Evolutionary conservation across 441 rosid genomes (phyloP).

Genomic region (Pelargonium exstipulatum): DNA sequence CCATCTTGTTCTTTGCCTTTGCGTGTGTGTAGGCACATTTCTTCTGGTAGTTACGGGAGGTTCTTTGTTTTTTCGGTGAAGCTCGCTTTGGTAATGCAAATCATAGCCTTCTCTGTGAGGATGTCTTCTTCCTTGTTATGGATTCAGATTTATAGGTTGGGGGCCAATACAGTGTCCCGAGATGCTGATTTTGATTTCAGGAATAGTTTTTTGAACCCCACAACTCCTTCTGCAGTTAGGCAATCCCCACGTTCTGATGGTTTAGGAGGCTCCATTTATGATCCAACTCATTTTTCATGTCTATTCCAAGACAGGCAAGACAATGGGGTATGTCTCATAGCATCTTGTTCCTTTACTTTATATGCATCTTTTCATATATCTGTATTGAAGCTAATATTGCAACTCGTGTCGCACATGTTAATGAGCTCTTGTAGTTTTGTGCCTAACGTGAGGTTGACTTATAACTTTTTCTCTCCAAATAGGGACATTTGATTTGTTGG

Average conservation of each 20-base stretch:
- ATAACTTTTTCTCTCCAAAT: neutral
- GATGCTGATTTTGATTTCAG: slow-evolving; percentile 70
- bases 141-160: slow-evolving; percentile 89
- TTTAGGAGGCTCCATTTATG: slow-evolving; percentile 68
- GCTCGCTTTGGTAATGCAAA: slow-evolving; percentile 76
- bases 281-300: slow-evolving; percentile 70
- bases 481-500: neutral
- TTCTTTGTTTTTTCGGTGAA: slow-evolving; percentile 64
- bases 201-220: slow-evolving; percentile 62
- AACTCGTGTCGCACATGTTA: no score
- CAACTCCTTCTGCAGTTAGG: slow-evolving; percentile 40
- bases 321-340: slow-evolving; percentile 25
- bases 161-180: slow-evolving; percentile 42
- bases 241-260: slow-evolving; percentile 50
- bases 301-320: slow-evolving; percentile 59
- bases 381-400: no score
- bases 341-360: neutral
- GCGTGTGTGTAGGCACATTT: slow-evolving; percentile 47
- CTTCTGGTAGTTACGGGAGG: slow-evolving; percentile 40
- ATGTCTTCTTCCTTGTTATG: slow-evolving; percentile 70
- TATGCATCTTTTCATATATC: no score
- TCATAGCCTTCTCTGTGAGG: slow-evolving; percentile 69
- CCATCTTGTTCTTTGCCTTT: neutral
- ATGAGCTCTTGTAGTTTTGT: neutral
- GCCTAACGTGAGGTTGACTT: neutral